These are phyloP conservation scores for Mrakiaceae sp. DNA, from an alignment of 1,284 basidiomycete species.

Conservation along the genomic window DNA sequence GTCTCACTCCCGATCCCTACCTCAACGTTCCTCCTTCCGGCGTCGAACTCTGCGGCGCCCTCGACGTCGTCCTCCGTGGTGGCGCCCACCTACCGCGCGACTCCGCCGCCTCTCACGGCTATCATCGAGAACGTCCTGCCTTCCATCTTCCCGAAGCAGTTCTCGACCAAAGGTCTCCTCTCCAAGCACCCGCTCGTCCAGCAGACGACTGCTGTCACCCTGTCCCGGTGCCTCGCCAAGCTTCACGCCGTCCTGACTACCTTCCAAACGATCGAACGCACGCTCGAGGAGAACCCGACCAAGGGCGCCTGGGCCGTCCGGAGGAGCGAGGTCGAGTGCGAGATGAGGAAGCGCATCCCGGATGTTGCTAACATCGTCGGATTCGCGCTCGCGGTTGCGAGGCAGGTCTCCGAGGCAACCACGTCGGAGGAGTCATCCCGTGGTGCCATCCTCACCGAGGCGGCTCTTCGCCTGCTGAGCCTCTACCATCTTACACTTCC, in stretches of 20 bases:
- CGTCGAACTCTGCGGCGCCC: conserved; percentile 19
- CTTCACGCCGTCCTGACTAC: conserved; percentile 45
- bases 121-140: conserved; percentile 69
- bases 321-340: conserved; percentile 54
- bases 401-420: conserved; percentile 30
- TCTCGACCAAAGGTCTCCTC: conserved; percentile 69
- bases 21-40: conserved; percentile 47
- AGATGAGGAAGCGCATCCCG: conserved; percentile 63
- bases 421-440: conserved; percentile 29
- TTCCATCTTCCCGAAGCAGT: conserved; percentile 51
- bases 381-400: conserved; percentile 45
- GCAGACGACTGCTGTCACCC: conserved; percentile 62
- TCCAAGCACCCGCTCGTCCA: conserved; percentile 52
- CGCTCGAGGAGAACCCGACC: conserved; percentile 51
- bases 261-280: conserved; percentile 44
- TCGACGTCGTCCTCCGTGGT: conserved; percentile 21
- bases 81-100: conserved; percentile 45
- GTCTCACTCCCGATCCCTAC: conserved; percentile 63
- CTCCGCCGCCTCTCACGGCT: conserved; percentile 56
- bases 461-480: conserved; percentile 64
- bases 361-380: conserved; percentile 73
- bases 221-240: conserved; percentile 62
- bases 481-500: conserved; percentile 72
- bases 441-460: conserved; percentile 58
- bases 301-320: conserved; percentile 59